Evolutionary conservation across 2,329 filamentous ascomycete species (phyloP).

Genomic region (Clathrospora elynae): DNA sequence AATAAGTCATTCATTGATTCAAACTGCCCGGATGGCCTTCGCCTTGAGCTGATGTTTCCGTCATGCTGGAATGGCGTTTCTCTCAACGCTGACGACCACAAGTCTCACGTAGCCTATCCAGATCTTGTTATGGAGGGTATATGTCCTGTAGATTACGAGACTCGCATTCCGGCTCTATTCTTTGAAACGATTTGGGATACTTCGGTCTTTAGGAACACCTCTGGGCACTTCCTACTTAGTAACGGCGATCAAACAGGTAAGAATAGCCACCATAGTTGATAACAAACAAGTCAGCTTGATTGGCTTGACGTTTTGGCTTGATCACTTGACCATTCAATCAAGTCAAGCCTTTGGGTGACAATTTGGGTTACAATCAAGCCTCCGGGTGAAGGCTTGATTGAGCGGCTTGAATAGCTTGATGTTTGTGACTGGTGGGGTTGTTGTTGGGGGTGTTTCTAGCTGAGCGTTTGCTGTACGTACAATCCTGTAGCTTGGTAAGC

Average conservation of each 20-base stretch:
- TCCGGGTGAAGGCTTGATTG: no score
- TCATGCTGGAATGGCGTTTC: conserved; percentile 21
- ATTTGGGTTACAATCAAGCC: no score
- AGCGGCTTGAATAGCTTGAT: no score
- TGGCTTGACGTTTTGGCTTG: no score
- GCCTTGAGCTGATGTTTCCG: conserved; percentile 27
- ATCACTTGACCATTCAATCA: no score
- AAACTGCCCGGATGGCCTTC: conserved; percentile 16
- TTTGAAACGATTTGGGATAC: conserved; percentile 88
- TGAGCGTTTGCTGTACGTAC: no score
- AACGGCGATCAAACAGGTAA: conserved; percentile 70
- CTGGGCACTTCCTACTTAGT: conserved; percentile 74
- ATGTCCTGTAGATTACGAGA: conserved; percentile 72
- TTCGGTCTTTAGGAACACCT: conserved; percentile 62
- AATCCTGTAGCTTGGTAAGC: no score
- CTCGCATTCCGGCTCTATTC: conserved; percentile 74
- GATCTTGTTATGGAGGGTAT: conserved; percentile 74
- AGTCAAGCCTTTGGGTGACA: no score
- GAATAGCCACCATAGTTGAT: conserved; percentile 4
- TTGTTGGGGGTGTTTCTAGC: no score
- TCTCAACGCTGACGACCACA: conserved; percentile 57
- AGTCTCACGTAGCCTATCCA: conserved; percentile 76
- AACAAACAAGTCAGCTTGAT: no score
- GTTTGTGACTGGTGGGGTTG: no score
- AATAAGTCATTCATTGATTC: conserved; percentile 15